Percentiles rank a stretch among this genome's conserved stretches.
These are phyloP conservation scores for Zelopaecilomyces penicillatus DNA, from an alignment of 2,329 filamentous ascomycete genomes.

Conservation along the genomic window DNA sequence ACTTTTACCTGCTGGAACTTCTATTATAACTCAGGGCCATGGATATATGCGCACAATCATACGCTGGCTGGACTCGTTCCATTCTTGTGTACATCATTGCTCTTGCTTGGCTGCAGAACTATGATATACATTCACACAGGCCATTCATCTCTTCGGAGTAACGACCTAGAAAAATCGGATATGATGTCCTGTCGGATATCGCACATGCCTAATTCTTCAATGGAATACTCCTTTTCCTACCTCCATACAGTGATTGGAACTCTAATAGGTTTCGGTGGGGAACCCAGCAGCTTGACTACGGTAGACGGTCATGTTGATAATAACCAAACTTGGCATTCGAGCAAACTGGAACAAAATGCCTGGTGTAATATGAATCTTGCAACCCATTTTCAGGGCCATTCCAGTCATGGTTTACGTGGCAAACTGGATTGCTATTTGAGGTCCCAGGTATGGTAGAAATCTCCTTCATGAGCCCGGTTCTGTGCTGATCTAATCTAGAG, in stretches of 20 bases:
- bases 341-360: constrained; percentile 20
- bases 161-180: background rate
- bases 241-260: constrained; percentile 63
- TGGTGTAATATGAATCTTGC: constrained; percentile 54
- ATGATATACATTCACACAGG: no score
- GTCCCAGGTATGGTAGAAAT: constrained; percentile 38
- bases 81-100: no score
- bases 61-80: no score
- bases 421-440: constrained; percentile 55
- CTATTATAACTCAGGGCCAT: background rate
- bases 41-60: no score
- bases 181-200: constrained; percentile 42
- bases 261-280: constrained; percentile 54
- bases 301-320: constrained; percentile 19
- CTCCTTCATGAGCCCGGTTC: background rate
- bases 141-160: background rate
- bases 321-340: constrained; percentile 15
- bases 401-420: constrained; percentile 45
- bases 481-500: constrained; percentile 33
- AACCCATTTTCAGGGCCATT: constrained; percentile 53
- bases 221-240: constrained; percentile 60
- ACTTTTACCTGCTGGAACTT: constrained; percentile 15
- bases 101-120: background rate
- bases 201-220: constrained; percentile 59
- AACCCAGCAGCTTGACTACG: constrained; percentile 48